Base-by-base conservation (phyloP, 345 rosid genomes). In the Syzygium aromaticum region DNA sequence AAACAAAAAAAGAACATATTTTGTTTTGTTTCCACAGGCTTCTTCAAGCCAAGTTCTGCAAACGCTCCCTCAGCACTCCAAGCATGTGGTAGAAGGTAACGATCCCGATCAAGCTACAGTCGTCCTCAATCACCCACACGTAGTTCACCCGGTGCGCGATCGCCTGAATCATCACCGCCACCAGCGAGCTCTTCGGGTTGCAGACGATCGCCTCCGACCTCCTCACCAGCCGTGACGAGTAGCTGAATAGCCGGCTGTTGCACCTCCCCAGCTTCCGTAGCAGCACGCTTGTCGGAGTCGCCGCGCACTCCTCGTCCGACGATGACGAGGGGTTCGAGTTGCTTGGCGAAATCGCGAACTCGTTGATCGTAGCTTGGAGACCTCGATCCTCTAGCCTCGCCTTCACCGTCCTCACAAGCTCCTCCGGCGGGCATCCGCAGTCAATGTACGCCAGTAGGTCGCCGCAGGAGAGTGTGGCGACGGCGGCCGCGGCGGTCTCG, bases 131-230 rank as follows among this genome's bases (percentile, higher is more conserved):
- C 27, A 97, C 99, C 99, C 99, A 97, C 86, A 94, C 96, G 86
- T 96, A 94, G 43, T 91, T 96, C 88, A 94, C 94, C 52, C 98
- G 92, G 54, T 95, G 96, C 52, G 98, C 92, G 85, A 95, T 93
- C 56, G 99, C 98, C 88, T 97, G 98, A 49, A 97, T 91, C 99
- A 97, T 96, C 85, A 96, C 97, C 57, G 99, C 99, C 82, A 94
- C 94, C 8, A 97, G 92, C 43, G 99, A 96, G 89, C 98, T 97
- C 93, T 91, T 93, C 1, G 92, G 91, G 57, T 92, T 92, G 86
- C 99, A 96, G 80, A 96, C 97, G 40, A 96, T 93, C 3, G 97
- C 95, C 89, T 95, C 99, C 25, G 98, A 91, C 86, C 93, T 92
- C 92, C 97, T 92, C 91, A 91, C 95, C 94, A 95, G 92, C 86